Base-by-base conservation (phyloP, 306 rosid species). In the Potentilla sterilis region DNA sequence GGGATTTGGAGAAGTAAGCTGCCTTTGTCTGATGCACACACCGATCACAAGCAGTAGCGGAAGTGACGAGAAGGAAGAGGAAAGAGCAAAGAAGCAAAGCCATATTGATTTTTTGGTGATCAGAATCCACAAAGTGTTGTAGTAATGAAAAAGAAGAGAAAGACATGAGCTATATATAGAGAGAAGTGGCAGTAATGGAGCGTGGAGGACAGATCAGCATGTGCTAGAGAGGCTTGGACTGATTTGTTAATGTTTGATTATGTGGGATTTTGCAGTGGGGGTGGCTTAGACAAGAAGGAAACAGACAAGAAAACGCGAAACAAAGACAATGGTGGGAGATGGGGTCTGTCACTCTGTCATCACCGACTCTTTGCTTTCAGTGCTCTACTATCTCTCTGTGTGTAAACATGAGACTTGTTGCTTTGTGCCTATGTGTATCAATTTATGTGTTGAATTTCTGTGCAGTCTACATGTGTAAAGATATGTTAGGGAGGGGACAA, bases 21-120 rank as follows among this genome's bases (percentile, higher is more conserved):
- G 92, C 93, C 76, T 81, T 92, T 68, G 92, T 58, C 77, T 83
- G 88, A 41, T 87, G 84, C 2, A 85, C 22, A 32, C 98, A 94
- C 7, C 95, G 89, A 83, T 93, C 91, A 38, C 98, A 93, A 48
- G 95, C 97, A 18, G 81, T 2, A 0, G 85, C 88, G 22, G 97
- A 83, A 12, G 91, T 81, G 70, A 83, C 35, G n/a, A 91, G 70
- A 52, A 89, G 44, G 80, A 81, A 78, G 75, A 87, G 4, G 75
- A 84, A 28, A 52, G 75, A 66, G 78, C 15, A 70, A 13, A 87
- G 76, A 54, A 88, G 65, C 62, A 75, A 70, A 85, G 89, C 83
- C 93, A 88, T 67, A 46, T 79, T 35, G 70, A 37, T 21, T 19
- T 16, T 32, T 16, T 12, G 38, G 9, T 43, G 43, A 46, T 77